Percentiles rank a stretch among this genome's conserved stretches.
Conservation (phyloP, 768 basidiomycete genomes). For the Pisolithus sp. region DNA sequence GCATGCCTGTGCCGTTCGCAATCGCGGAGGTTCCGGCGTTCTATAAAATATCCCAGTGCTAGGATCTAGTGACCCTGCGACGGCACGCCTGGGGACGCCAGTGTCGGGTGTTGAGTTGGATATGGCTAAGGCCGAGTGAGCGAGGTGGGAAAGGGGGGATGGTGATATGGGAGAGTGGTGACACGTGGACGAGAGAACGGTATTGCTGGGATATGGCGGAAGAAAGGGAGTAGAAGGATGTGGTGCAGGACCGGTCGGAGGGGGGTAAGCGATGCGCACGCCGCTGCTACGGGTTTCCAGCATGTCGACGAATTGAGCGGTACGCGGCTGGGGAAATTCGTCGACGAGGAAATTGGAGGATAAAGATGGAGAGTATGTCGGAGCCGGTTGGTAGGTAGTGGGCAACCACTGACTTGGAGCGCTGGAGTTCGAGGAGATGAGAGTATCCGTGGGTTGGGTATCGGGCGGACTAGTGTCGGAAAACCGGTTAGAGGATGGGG, state of each 20-base stretch:
- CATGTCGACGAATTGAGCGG: background rate
- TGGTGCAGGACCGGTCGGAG: background rate
- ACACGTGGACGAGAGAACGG: background rate
- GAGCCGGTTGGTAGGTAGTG: background rate
- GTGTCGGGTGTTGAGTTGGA: slow-evolving; percentile 1
- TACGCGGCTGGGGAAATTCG: background rate
- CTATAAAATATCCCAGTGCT: slow-evolving; percentile 61
- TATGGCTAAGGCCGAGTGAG: slow-evolving; percentile 3
- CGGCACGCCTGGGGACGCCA: slow-evolving; percentile 20
- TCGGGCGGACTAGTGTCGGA: background rate
- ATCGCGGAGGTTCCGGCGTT: slow-evolving; percentile 54
- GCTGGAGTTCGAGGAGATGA: background rate
- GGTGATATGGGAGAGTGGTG: background rate
- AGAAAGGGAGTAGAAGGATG: background rate
- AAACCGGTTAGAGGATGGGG: background rate
- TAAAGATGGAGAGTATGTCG: background rate
- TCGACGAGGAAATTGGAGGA: background rate
- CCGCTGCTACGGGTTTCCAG: background rate
- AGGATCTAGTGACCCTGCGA: slow-evolving; percentile 59
- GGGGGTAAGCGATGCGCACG: background rate
- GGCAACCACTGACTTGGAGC: background rate
- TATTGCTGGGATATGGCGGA: background rate
- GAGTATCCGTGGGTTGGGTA: background rate
- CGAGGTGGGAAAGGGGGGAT: background rate
- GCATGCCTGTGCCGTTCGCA: slow-evolving; percentile 70